These are phyloP conservation scores for Scenedesmus sp. DNA, from an alignment of 163 green algal species.

Conservation along the genomic window DNA sequence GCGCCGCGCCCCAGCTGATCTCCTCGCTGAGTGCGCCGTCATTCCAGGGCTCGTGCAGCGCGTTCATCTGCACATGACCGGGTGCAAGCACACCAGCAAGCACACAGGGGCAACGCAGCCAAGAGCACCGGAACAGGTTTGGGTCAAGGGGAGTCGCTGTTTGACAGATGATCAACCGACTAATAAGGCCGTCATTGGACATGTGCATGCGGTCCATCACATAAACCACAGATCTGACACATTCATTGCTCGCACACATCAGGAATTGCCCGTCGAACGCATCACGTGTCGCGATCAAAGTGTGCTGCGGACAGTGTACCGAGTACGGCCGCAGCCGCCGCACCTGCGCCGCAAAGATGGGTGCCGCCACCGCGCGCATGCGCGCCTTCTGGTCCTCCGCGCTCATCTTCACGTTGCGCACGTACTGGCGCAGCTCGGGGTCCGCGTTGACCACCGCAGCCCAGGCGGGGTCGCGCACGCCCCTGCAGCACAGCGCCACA, in stretches of 20 bases:
- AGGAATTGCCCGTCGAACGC: no score
- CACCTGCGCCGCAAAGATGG: conserved; percentile 49
- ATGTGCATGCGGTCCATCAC: no score
- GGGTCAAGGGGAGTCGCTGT: no score
- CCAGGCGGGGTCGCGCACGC: conserved; percentile 45
- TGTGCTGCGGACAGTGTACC: neutral
- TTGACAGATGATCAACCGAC: no score
- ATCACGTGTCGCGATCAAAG: neutral
- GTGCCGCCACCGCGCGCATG: conserved; percentile 37
- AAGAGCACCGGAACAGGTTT: no score
- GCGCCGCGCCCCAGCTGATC: conserved; percentile 14
- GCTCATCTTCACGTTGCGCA: conserved; percentile 49
- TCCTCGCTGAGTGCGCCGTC: conserved; percentile 32
- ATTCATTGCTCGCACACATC: neutral
- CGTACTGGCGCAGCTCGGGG: conserved; percentile 52
- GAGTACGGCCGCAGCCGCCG: neutral
- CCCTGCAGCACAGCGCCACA: neutral
- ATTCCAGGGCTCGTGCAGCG: conserved; percentile 44
- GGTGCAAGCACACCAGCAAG: neutral
- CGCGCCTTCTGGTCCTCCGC: conserved; percentile 40
- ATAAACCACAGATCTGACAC: neutral
- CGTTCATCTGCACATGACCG: conserved; percentile 51
- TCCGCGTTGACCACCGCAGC: conserved; percentile 42
- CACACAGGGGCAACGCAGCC: neutral
- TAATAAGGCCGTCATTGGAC: no score